phyloP scores from a whole-genome alignment of 306 rosid species.

The Dicorynia guianensis region DNA sequence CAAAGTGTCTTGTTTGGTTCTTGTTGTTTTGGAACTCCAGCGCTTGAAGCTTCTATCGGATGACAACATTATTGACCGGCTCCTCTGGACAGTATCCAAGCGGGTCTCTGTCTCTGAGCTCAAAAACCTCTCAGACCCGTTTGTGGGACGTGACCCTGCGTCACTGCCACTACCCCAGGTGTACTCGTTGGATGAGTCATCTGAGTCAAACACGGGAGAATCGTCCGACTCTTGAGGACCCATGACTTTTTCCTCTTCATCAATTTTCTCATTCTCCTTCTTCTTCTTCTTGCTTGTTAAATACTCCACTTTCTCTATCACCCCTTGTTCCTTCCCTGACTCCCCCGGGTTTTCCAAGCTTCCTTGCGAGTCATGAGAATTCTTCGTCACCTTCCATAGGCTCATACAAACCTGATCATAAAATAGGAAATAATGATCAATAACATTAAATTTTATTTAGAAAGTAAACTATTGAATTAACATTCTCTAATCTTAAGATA shows the following conservation, averaged over 20 bases:
- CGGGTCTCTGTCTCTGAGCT: constrained; percentile 1
- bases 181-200: constrained; percentile 43
- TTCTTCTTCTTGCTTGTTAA: constrained; percentile 46
- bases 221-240: constrained; percentile 48
- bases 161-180: constrained; percentile 38
- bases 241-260: neutral
- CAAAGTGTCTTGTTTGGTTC: constrained; percentile 39
- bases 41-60: constrained; percentile 48
- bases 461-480: no score
- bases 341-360: constrained; percentile 31
- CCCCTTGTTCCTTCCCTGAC: constrained; percentile 37
- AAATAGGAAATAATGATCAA: no score
- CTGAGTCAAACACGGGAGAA: constrained; percentile 50
- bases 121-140: constrained; percentile 23
- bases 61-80: constrained; percentile 30
- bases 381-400: constrained; percentile 45
- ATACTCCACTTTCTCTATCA: constrained; percentile 36
- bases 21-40: constrained; percentile 35
- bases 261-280: constrained; percentile 40
- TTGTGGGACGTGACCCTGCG: constrained; percentile 13
- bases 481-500: no score
- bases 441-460: no score
- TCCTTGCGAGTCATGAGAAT: constrained; percentile 31
- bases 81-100: constrained; percentile 36
- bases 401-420: constrained; percentile 56